Evolutionary conservation across 1,139 yeast genomes (phyloP), one percentile per base, ranked within the genome.

Genomic region (Meyerozyma smithsonii): DNA sequence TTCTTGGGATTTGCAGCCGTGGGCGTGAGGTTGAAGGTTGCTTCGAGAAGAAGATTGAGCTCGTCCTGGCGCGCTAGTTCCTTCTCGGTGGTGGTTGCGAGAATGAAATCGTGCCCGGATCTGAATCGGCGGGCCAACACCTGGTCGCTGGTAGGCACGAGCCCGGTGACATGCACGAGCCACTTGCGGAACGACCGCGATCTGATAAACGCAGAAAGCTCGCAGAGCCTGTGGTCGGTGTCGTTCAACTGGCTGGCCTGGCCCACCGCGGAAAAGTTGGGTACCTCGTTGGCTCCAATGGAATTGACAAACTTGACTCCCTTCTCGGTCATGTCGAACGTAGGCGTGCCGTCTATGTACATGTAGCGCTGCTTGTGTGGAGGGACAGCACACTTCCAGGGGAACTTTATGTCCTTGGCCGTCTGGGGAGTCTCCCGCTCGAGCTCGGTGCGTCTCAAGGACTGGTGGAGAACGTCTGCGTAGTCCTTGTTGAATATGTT

Each of bases 321-420:
- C 5, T 64, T 59, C 38, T 65, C 61, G 8, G 62, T 51, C 37
- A 59, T 43, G 8, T 52, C 60, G 33, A 64, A 58, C 5, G 39
- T 50, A 11, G 66, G 50, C 42, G 66, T 75, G n/a, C 90, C 92
- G 54, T 86, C 94, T 35, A 90, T 71, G 56, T 88, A 92, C 72
- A 89, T 61, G 59, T 74, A 94, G 46, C 97, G 69, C 62, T 88
- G 92, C 56, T 94, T 89, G 58, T 90, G 97, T 8, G 97, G 95
- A 12, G 98, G 97, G 32, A 85, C 78, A 0, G 97, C 94, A 36
- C 90, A 72, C 48, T 84, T 81, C 98, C 98, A 94, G 3, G 96
- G 96, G 41, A 61, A 66, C 12, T 55, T 44, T 1, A 88, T 77
- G 23, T 86, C 86, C 3, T 59, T 55, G 6, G 84, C 72, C 1